phyloP scores from a whole-genome alignment of 2,329 filamentous ascomycete species.

The Claviceps sp. region DNA sequence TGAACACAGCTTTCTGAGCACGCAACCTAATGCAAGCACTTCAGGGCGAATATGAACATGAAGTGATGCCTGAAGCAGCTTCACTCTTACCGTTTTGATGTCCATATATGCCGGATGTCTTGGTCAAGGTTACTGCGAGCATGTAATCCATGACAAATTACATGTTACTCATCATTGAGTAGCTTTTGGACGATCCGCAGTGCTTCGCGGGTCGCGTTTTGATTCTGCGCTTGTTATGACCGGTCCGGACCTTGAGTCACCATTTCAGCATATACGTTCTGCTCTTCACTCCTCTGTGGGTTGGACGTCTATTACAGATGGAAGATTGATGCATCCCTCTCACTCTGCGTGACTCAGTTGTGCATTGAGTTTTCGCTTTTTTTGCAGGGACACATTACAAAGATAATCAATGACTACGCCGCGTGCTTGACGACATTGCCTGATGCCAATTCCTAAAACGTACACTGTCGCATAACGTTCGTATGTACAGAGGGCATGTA shows the following conservation, averaged over 20 bases:
- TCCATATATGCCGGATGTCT: background rate
- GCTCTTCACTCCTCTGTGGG: conserved; percentile 33
- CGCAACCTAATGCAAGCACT: conserved; percentile 15
- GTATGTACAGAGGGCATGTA: no score
- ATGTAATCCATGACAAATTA: background rate
- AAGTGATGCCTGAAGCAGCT: conserved; percentile 14
- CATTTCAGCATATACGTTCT: conserved; percentile 44
- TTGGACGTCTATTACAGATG: conserved; percentile 41
- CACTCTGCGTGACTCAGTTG: conserved; percentile 36
- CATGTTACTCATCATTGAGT: background rate
- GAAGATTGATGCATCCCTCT: conserved; percentile 36
- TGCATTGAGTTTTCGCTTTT: conserved; percentile 34
- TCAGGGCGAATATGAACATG: conserved; percentile 24
- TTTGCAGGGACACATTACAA: conserved; percentile 29
- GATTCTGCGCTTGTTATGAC: no score
- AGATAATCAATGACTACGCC: background rate
- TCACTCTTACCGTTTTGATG: background rate
- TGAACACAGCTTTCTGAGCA: background rate
- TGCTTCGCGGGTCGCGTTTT: background rate
- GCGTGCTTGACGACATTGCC: no score
- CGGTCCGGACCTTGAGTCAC: conserved; percentile 6
- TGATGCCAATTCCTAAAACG: no score
- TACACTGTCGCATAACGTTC: no score
- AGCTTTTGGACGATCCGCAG: background rate
- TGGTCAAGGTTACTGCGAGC: background rate